Percentiles rank a stretch among this genome's conserved stretches.
These are phyloP conservation scores for Fallopia convolvulus DNA, from an alignment of 148 eudicot genomes.

Conservation along the genomic window DNA sequence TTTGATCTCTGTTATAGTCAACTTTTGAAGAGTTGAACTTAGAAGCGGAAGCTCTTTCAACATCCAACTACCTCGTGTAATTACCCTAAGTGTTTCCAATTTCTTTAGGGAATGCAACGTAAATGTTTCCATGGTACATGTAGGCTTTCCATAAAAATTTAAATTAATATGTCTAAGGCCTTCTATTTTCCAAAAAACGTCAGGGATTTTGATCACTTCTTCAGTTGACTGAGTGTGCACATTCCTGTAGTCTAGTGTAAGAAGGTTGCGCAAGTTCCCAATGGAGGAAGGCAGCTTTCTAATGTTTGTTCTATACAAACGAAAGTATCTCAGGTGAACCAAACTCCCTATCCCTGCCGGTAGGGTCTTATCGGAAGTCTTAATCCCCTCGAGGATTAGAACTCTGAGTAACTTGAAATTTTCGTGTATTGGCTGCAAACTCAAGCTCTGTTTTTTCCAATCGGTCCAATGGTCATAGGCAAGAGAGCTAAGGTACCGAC, in stretches of 20 bases:
- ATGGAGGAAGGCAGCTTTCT: not conserved
- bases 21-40: too few species aligned
- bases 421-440: conserved; percentile 12
- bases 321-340: conserved; percentile 24
- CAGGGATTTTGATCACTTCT: conserved; percentile 14
- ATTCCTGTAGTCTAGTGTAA: not conserved
- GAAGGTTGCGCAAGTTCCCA: conserved; percentile 16
- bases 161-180: conserved; percentile 22
- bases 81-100: not conserved
- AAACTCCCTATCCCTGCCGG: conserved; percentile 17
- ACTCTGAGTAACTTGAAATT: conserved; percentile 25
- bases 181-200: conserved; percentile 19
- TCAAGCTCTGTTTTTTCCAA: not conserved
- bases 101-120: not conserved
- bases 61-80: conserved; percentile 24
- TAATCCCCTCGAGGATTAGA: conserved; percentile 15
- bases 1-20: too few species aligned
- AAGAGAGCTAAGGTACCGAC: conserved; percentile 19
- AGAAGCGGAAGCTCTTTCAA: conserved; percentile 8
- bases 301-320: not conserved
- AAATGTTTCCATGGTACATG: not conserved
- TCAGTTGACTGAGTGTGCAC: not conserved
- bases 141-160: not conserved
- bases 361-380: conserved; percentile 12
- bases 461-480: too few species aligned